Evolutionary conservation across 495 filamentous ascomycete genomes (phyloP), one percentile per base, ranked within the genome.

Genomic region (Lasiosphaeris hirsuta): DNA sequence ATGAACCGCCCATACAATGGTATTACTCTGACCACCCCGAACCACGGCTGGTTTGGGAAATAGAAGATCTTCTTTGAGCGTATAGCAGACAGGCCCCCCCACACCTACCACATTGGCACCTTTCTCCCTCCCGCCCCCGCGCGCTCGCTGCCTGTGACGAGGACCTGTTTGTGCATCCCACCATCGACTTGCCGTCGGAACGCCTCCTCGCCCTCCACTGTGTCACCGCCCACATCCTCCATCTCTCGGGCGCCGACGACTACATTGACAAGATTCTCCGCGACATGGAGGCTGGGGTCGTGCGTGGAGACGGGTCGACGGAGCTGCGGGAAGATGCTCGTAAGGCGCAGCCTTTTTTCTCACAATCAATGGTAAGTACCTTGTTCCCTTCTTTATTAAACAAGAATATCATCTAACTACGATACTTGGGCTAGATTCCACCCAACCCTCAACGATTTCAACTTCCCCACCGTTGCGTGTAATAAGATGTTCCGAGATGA

Each of bases 161-260:
- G 23, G 23, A 50, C 45, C 30, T 57, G 10, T 50, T 50, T 30
- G 3, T 7, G 10, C 54, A 57, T 30, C 19, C 54, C 34, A 42
- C 54, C 7, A 63, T 69, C 55, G 66, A 69, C 11, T 62, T 64
- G 4, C 69, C 64, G 15, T 71, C 60, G 39, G 36, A 40, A 36
- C 57, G 61, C 36, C 66, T 71, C 40, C 59, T 69, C 9, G 42
- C 47, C 13, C n/a, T 72, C 35, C 67, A 72, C 58, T 52, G 40
- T 52, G 64, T 64, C 47, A 66, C 69, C 38, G 66, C 52, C 44
- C 60, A 59, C 45, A 69, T 71, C 10, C 69, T 71, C 19, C 60
- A 69, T 53, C 58, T 63, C 3, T 69, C 66, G 36, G 64, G 46
- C 40, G 69, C 62, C 2, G 64, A 58, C 51, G 56, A 60, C 2